Evolutionary conservation across 352 stramenopile species (phyloP).

Genomic region (Pythium vanterpoolii): DNA sequence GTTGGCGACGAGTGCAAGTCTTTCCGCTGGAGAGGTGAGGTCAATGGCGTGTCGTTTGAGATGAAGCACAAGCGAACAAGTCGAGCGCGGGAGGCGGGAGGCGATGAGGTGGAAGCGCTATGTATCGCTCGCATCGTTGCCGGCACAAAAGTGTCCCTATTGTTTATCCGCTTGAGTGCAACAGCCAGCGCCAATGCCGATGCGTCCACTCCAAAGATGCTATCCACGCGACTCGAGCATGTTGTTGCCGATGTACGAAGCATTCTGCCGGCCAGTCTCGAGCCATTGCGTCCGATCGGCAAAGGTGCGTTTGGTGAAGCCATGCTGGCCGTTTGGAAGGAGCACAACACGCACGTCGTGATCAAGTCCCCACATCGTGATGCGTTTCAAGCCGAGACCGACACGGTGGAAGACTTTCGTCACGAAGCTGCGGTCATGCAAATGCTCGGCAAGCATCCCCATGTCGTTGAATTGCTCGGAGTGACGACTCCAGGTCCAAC

Average conservation of each 20-base stretch:
- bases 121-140: constrained; percentile 52
- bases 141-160: constrained; percentile 58
- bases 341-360: constrained; percentile 47
- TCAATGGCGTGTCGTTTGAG: constrained; percentile 61
- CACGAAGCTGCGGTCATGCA: constrained; percentile 75
- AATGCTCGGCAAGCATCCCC: constrained; percentile 68
- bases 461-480: constrained; percentile 65
- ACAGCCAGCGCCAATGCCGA: background rate
- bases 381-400: constrained; percentile 33
- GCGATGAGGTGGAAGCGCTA: constrained; percentile 31
- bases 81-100: constrained; percentile 13
- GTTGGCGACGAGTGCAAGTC: constrained; percentile 51
- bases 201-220: background rate
- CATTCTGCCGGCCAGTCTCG: constrained; percentile 48
- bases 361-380: constrained; percentile 57
- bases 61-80: constrained; percentile 31
- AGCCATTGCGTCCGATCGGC: constrained; percentile 55
- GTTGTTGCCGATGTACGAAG: constrained; percentile 37
- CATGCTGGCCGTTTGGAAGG: constrained; percentile 57
- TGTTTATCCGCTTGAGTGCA: constrained; percentile 48
- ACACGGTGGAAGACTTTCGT: constrained; percentile 48
- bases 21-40: constrained; percentile 60
- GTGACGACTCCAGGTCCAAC: constrained; percentile 27
- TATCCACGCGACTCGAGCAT: constrained; percentile 39
- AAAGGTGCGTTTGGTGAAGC: constrained; percentile 66